Conservation (phyloP, 2,329 filamentous ascomycete species). For the Aspergillus nomiae region DNA sequence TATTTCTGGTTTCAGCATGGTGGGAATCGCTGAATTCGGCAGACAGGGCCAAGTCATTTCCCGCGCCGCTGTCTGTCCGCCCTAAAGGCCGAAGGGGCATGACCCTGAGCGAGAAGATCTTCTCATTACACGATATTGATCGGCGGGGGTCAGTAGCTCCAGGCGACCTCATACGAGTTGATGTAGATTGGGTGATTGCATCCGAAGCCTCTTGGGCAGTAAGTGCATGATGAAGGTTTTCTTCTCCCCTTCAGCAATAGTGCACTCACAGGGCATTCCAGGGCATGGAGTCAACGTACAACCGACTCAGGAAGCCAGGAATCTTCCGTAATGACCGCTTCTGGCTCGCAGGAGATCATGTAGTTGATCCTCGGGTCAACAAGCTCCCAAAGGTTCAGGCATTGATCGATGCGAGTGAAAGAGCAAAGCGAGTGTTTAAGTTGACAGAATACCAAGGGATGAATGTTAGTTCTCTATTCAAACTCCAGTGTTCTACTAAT, state of each 20-base stretch:
- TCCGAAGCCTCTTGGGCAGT: slow-evolving; percentile 47
- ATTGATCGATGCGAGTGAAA: slow-evolving; percentile 42
- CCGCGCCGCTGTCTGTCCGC: slow-evolving; percentile 11
- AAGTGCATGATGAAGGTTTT: neutral
- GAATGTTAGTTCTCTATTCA: slow-evolving; percentile 27
- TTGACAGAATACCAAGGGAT: slow-evolving; percentile 48
- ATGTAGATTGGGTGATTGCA: slow-evolving; percentile 52
- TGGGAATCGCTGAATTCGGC: slow-evolving; percentile 31
- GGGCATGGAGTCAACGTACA: slow-evolving; percentile 47
- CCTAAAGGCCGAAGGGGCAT: slow-evolving; percentile 19
- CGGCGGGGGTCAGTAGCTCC: slow-evolving; percentile 27
- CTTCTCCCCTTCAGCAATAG: neutral
- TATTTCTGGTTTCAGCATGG: slow-evolving; percentile 31
- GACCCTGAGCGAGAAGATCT: slow-evolving; percentile 40
- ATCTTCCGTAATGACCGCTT: slow-evolving; percentile 55
- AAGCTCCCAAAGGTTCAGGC: slow-evolving; percentile 36
- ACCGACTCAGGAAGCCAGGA: slow-evolving; percentile 42
- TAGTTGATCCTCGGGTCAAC: slow-evolving; percentile 49
- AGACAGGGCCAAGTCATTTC: slow-evolving; percentile 18
- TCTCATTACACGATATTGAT: slow-evolving; percentile 41
- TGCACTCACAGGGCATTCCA: neutral
- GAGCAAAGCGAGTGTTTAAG: slow-evolving; percentile 44
- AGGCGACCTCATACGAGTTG: slow-evolving; percentile 46
- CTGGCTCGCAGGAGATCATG: slow-evolving; percentile 54
- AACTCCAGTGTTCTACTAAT: neutral